phyloP scores from a whole-genome alignment of 768 basidiomycete species.

The Nidula microcarpa region DNA sequence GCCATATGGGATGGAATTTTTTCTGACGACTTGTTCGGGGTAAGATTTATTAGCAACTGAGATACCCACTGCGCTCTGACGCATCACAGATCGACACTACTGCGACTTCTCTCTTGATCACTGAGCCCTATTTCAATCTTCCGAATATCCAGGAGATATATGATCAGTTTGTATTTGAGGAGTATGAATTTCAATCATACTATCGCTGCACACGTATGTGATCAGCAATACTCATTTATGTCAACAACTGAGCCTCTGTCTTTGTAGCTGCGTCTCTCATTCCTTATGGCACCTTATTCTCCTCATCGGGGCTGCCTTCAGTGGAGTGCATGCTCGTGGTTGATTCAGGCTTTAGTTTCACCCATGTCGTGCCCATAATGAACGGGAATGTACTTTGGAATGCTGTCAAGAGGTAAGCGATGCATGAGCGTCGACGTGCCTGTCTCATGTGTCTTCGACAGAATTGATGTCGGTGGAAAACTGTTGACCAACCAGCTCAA shows the following conservation, averaged over 20 bases:
- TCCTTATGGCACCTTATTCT: conserved; percentile 72
- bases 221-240: conserved; percentile 3
- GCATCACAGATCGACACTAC: conserved; percentile 62
- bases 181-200: conserved; percentile 90
- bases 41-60: conserved; percentile 23
- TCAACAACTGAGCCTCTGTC: conserved; percentile 7
- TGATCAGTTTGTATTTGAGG: conserved; percentile 95
- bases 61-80: neutral
- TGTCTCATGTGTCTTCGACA: conserved; percentile 22
- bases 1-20: conserved; percentile 92
- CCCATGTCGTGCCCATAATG: conserved; percentile 85
- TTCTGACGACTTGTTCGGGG: conserved; percentile 65
- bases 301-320: conserved; percentile 36
- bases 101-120: conserved; percentile 75
- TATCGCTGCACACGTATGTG: conserved; percentile 76
- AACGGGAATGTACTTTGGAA: conserved; percentile 71
- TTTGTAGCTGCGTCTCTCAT: conserved; percentile 73
- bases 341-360: conserved; percentile 93
- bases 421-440: neutral
- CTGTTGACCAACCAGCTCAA: conserved; percentile 94
- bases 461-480: conserved; percentile 95
- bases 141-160: conserved; percentile 90
- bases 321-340: conserved; percentile 82
- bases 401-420: conserved; percentile 72
- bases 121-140: conserved; percentile 93